phyloP scores from a whole-genome alignment of 345 rosid genomes.

The Camelina laxa region DNA sequence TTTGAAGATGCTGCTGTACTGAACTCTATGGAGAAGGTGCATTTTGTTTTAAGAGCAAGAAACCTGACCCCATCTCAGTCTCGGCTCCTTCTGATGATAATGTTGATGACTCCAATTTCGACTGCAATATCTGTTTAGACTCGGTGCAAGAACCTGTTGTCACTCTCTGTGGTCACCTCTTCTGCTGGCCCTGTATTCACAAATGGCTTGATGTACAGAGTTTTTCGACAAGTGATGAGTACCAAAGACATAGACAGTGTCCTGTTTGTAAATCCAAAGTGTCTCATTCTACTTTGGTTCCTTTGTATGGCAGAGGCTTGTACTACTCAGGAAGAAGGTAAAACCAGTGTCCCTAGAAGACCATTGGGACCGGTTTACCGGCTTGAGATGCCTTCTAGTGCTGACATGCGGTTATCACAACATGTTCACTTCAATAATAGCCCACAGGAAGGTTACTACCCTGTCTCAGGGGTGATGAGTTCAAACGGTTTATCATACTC shows the following conservation, averaged over 20 bases:
- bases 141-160: conserved; percentile 85
- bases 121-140: conserved; percentile 87
- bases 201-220: conserved; percentile 73
- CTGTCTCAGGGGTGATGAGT: conserved; percentile 47
- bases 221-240: conserved; percentile 42
- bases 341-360: conserved; percentile 50
- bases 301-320: conserved; percentile 77
- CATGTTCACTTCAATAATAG: conserved; percentile 43
- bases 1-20: conserved; percentile 43
- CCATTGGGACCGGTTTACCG: conserved; percentile 53
- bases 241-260: conserved; percentile 60
- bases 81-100: conserved; percentile 45
- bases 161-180: conserved; percentile 91
- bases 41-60: conserved; percentile 40
- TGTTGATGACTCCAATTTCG: conserved; percentile 50
- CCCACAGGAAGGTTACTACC: conserved; percentile 44
- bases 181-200: conserved; percentile 96
- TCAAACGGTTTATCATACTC: conserved; percentile 47
- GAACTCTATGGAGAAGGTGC: conserved; percentile 47
- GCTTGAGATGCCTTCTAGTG: conserved; percentile 37
- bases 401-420: conserved; percentile 37
- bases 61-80: conserved; percentile 25
- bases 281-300: conserved; percentile 68
- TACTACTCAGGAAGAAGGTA: conserved; percentile 36
- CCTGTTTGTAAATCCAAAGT: conserved; percentile 92